Evolutionary conservation across 164 flowering plant genomes (phyloP).

Genomic region (Houttuynia cordata): DNA sequence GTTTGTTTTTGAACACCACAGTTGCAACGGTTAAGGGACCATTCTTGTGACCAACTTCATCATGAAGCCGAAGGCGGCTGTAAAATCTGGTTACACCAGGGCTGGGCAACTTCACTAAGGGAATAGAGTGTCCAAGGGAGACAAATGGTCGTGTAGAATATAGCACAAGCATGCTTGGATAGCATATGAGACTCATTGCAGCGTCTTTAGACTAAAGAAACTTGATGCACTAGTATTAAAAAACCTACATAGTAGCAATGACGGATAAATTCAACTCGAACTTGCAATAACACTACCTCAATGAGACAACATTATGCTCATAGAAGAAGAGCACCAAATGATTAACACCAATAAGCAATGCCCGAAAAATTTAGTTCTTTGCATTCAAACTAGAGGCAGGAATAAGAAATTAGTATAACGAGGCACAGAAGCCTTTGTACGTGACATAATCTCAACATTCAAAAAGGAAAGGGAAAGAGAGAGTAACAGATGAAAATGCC

Average conservation of each 20-base stretch:
- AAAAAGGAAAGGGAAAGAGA: too few species aligned
- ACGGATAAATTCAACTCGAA: neutral
- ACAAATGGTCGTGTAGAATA: constrained; percentile 36
- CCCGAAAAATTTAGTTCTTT: too few species aligned
- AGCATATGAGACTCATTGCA: constrained; percentile 3
- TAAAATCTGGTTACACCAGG: constrained; percentile 18
- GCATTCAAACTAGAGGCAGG: too few species aligned
- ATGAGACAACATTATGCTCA: too few species aligned
- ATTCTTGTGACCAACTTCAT: constrained; percentile 8
- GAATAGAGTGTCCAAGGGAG: constrained; percentile 33
- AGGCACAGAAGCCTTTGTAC: neutral
- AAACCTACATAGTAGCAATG: neutral
- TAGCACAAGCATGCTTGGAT: constrained; percentile 31
- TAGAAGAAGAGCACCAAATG: too few species aligned
- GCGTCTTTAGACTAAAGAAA: neutral
- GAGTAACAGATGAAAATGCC: too few species aligned
- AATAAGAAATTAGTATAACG: too few species aligned
- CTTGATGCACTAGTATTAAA: neutral
- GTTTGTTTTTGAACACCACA: constrained; percentile 28
- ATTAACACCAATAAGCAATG: too few species aligned
- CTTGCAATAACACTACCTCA: neutral
- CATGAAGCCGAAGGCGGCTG: constrained; percentile 19
- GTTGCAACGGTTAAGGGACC: constrained; percentile 37
- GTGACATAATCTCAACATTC: neutral
- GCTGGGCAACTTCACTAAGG: constrained; percentile 20